Evolutionary conservation across 352 stramenopile genomes (phyloP), one percentile per base, ranked within the genome.

Genomic region (Elongisporangium anandrum): DNA sequence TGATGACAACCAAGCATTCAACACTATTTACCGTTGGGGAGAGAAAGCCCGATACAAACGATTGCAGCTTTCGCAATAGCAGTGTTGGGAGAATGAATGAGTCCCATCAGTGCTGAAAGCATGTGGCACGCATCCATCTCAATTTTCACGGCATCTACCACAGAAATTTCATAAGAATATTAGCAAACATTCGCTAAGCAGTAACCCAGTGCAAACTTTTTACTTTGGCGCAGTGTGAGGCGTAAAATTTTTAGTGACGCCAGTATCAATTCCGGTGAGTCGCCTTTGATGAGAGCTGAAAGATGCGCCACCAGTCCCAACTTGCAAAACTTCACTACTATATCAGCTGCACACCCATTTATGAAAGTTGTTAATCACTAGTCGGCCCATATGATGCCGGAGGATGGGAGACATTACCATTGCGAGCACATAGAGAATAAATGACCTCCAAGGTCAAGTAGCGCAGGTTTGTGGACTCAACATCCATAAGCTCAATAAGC

Each of bases 401-500:
- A 17, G 2, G n/a, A 49, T 16, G 1, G 9, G 16, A 9, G 1
- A 20, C 10, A 61, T 47, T 68, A 90, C 80, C 50, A 52, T 74
- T 84, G 54, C 70, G 64, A 19, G 63, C 59, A 24, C 80, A 90
- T 4, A 90, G 52, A 20, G 76, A 57, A 52, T 73, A 75, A 29
- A 90, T 73, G 19, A 82, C 73, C 51, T 90, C 69, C 1, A 90
- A 51, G 10, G 72, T 64, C 34, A 87, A 55, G 57, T 85, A 73
- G 1, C 68, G 65, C 4, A 58, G 52, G 59, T 68, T 87, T 52
- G 24, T 52, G 16, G 61, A 65, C 22, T 70, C 68, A 34, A 59
- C 58, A 16, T 75, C 55, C 2, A 87, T 57, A 47, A 84, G 29
- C 15, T 51, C 51, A 54, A 88, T 73, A 3, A 88, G 26, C 41